phyloP scores from a whole-genome alignment of 148 eudicot genomes.

The Drosera capensis region DNA sequence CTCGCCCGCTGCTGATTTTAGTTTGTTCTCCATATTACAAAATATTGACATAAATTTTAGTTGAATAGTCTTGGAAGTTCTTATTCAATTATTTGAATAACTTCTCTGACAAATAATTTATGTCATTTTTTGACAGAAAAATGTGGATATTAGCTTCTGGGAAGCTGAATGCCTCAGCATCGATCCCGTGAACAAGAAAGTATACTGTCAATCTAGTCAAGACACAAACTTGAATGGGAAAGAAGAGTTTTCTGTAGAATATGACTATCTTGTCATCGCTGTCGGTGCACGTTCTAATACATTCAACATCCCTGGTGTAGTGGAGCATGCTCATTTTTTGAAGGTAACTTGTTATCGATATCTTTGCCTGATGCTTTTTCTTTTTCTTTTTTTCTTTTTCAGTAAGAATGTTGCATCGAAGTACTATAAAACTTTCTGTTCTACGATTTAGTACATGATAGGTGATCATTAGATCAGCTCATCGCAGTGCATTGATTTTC shows the following conservation, averaged over 20 bases:
- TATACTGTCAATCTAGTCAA: conserved; percentile 36
- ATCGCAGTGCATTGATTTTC: too few relatives aligned
- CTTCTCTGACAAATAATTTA: too few relatives aligned
- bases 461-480: too few relatives aligned
- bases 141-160: conserved; percentile 22
- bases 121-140: too few relatives aligned
- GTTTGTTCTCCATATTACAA: too few relatives aligned
- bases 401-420: neutral
- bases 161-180: conserved; percentile 69
- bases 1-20: too few relatives aligned
- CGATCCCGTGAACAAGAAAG: conserved; percentile 48
- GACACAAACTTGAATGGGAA: conserved; percentile 19
- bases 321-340: conserved; percentile 53
- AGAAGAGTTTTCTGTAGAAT: conserved; percentile 50
- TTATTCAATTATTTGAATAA: neutral
- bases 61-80: neutral
- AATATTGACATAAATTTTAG: too few relatives aligned
- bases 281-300: conserved; percentile 62
- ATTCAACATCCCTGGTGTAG: conserved; percentile 68
- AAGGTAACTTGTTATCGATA: too few relatives aligned
- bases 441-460: too few relatives aligned
- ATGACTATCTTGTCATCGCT: conserved; percentile 61
- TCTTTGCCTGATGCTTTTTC: neutral
- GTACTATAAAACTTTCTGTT: too few relatives aligned
- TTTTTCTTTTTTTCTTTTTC: neutral